phyloP scores from a whole-genome alignment of 2,329 filamentous ascomycete species.

The Fusarium nanum region DNA sequence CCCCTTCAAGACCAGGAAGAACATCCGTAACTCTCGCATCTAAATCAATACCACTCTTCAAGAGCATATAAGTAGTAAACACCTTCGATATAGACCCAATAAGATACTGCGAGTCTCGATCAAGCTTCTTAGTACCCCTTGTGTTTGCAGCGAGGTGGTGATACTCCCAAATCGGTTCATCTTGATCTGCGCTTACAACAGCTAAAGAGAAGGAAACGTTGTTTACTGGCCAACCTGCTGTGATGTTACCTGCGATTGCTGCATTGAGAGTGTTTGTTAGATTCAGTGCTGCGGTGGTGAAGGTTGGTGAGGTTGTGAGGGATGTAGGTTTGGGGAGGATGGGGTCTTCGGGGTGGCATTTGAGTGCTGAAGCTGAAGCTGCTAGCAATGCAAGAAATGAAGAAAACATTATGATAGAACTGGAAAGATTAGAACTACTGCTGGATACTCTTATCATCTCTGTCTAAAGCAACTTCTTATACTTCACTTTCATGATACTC shows the following conservation, averaged over 20 bases:
- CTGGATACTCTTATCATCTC: accelerated
- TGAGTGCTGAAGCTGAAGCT: constrained; percentile 28
- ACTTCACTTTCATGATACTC: not conserved
- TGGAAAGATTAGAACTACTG: not conserved
- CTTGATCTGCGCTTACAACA: constrained; percentile 49
- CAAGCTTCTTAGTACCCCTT: constrained; percentile 49
- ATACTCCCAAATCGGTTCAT: constrained; percentile 55
- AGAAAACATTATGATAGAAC: constrained; percentile 1
- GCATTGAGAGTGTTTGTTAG: constrained; percentile 47
- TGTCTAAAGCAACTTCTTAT: not conserved
- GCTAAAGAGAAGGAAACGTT: constrained; percentile 56
- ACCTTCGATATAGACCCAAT: constrained; percentile 57
- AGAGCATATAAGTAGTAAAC: constrained; percentile 52
- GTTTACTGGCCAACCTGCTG: constrained; percentile 50
- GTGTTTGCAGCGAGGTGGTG: constrained; percentile 54
- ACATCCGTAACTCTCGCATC: constrained; percentile 51
- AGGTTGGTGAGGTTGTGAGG: constrained; percentile 38
- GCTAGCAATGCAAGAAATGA: not conserved
- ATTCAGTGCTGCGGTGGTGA: constrained; percentile 47
- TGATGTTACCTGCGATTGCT: constrained; percentile 49
- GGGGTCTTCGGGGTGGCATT: constrained; percentile 48
- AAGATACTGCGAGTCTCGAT: constrained; percentile 55
- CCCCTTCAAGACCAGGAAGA: constrained; percentile 48
- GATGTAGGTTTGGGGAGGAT: constrained; percentile 50
- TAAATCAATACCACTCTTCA: constrained; percentile 52